phyloP scores from a whole-genome alignment of 1,284 basidiomycete genomes.

The Trichosporon inkin region DNA sequence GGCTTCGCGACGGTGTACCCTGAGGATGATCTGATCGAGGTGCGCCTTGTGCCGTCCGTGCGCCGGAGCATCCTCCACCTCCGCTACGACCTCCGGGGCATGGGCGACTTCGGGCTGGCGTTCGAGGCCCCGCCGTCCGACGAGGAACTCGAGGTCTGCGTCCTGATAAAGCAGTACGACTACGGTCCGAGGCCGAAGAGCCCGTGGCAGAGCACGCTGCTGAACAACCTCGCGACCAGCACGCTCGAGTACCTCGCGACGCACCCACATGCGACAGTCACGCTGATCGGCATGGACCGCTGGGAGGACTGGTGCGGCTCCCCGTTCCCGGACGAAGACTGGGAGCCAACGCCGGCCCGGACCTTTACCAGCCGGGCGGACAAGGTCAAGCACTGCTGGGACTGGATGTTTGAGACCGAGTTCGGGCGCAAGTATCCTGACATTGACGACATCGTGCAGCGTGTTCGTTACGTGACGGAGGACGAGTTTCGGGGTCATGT shows the following conservation, averaged over 20 bases:
- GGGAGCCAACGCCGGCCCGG: background rate
- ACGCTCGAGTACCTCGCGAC: background rate
- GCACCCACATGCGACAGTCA: background rate
- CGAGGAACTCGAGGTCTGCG: background rate
- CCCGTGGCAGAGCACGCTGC: slow-evolving; percentile 1
- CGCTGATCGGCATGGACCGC: background rate
- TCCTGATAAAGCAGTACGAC: background rate
- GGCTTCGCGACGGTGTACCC: slow-evolving; percentile 3
- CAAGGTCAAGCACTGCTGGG: background rate
- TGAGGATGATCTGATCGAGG: background rate
- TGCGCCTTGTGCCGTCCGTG: background rate
- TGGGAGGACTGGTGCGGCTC: background rate
- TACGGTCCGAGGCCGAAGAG: background rate
- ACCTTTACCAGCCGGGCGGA: background rate
- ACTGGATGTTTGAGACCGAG: background rate
- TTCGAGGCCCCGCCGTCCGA: background rate
- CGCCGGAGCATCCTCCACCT: background rate
- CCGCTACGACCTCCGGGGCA: background rate
- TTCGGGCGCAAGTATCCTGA: background rate
- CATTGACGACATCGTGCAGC: background rate
- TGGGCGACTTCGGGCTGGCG: slow-evolving; percentile 2
- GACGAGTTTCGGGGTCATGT: background rate
- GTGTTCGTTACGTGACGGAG: background rate
- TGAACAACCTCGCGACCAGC: background rate
- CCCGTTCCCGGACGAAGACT: background rate